These are phyloP conservation scores for Plasmodium gonderi DNA, from an alignment of 169 alveolate species.

Conservation along the genomic window DNA sequence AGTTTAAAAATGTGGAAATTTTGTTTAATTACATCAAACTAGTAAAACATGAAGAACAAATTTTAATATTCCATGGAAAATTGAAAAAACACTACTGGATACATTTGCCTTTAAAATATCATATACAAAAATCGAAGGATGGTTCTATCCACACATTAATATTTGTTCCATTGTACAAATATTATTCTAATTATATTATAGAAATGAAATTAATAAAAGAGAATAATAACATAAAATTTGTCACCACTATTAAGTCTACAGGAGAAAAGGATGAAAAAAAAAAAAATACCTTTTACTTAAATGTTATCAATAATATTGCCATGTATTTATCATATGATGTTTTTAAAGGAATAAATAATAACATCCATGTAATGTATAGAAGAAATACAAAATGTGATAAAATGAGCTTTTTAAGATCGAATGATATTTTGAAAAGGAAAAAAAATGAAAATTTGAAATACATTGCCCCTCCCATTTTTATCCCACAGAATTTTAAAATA, in stretches of 20 bases:
- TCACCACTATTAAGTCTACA: neutral
- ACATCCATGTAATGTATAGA: constrained; percentile 24
- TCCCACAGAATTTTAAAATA: neutral
- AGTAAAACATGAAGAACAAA: constrained; percentile 14
- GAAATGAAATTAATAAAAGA: constrained; percentile 46
- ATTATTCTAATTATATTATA: constrained; percentile 51
- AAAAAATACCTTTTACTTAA: neutral
- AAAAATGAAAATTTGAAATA: neutral
- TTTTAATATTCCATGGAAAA: constrained; percentile 59
- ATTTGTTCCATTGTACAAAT: constrained; percentile 52
- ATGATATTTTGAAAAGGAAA: constrained; percentile 4
- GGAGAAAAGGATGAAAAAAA: neutral
- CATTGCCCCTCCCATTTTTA: neutral
- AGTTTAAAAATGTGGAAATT: constrained; percentile 11
- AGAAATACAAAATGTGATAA: constrained; percentile 6
- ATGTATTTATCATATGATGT: constrained; percentile 46
- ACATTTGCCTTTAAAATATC: constrained; percentile 45
- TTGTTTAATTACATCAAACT: constrained; percentile 23
- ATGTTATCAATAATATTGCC: constrained; percentile 44
- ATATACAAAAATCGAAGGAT: constrained; percentile 4
- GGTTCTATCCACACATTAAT: constrained; percentile 27
- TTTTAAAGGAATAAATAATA: constrained; percentile 60
- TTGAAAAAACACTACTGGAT: constrained; percentile 61
- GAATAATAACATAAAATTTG: constrained; percentile 12
- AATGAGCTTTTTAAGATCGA: constrained; percentile 22